Base-by-base conservation (phyloP, 1,284 basidiomycete species). In the Trametes polyzona region DNA sequence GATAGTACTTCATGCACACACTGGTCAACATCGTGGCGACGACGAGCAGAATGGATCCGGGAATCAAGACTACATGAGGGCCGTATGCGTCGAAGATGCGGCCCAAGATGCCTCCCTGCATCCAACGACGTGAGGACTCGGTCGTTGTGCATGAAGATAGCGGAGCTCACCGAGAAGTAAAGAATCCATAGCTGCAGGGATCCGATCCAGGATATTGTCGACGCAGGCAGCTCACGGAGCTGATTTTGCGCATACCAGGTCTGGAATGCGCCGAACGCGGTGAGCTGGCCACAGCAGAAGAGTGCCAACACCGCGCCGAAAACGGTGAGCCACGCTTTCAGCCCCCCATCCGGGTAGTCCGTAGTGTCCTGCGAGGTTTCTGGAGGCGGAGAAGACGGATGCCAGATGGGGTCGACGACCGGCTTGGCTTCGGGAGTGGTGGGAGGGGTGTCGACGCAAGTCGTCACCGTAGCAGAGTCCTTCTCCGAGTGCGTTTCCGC, bases 171-270 rank as follows among this genome's bases (percentile, higher is more conserved):
- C 70, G 76, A 72, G 48, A 68, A 68, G 55, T 72, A 72, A 63
- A 76, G 76, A 1, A 69, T 43, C 63, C 64, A 71, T 2, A 81
- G 62, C 58, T 80, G 79, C 35, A 80, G 46, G 10, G 79, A 76
- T 5, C 79, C 79, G 51, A 81, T 80, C 74, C 78, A 78, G 1
- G 79, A 74, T 57, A 80, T 81, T 21, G 66, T 72, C 14, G 77
- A 80, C 8, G 67, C 58, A 7, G 69, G 68, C 23, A 48, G 67
- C 64, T 55, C 62, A 40, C 46, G 63, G 23, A 80, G 71, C 52
- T 79, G 73, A 47, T 78, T 71, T 11, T 65, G 65, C 12, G 72
- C 71, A 56, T 80, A 81, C 71, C 74, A 80, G 26, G 73, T 66
- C 63, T 80, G 76, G 57, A 76, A 80, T 12, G 72, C 69, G 9